Base-by-base conservation (phyloP, 2,329 filamentous ascomycete genomes). In the Cercospora citrullina region DNA sequence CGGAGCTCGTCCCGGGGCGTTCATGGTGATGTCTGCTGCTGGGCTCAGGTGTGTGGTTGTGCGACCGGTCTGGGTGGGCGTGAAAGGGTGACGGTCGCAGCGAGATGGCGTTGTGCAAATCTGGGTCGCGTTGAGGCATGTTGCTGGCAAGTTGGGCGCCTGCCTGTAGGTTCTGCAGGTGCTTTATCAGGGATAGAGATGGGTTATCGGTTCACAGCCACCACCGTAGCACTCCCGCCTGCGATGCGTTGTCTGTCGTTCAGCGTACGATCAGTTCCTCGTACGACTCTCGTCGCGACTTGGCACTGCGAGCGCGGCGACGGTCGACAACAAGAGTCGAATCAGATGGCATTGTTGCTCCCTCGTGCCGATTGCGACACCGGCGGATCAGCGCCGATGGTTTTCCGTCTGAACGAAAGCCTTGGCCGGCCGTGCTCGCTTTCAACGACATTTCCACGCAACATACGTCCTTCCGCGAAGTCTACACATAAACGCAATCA, bases 41-140 rank as follows among this genome's bases (percentile, higher is more conserved):
- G 70, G 72, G 71, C 65, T 64, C 71, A 67, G 65, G 73, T 18
- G 70, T 69, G 59, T 68, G 71, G 59, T 60, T 65, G 42, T 64
- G 71, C 33, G 67, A 68, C 62, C 65, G 77, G 66, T 77, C 77
- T 70, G 78, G 60, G 67, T 79, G 70, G 6, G 68, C 31, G 70
- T 81, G 80, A 72, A 81, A 84, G 58, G 83, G 82, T 45, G 75
- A 77, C 36, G 83, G 83, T 72, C 82, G 80, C 74, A 85, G 78
- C 51, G 81, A 81, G 66, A 84, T 83, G 57, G 83, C 81, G 68
- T 80, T 79, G 71, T 83, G 81, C 42, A 85, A 76, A 75, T 84
- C 81, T 21, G 80, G 78, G 71, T 84, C 82, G 31, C 71, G 68
- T 45, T 68, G 67, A 26, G 65, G 65, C 74, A 75, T 59, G 16